These are phyloP conservation scores for Paramarasmius palmivorus DNA, from an alignment of 1,284 basidiomycete genomes.

Conservation along the genomic window DNA sequence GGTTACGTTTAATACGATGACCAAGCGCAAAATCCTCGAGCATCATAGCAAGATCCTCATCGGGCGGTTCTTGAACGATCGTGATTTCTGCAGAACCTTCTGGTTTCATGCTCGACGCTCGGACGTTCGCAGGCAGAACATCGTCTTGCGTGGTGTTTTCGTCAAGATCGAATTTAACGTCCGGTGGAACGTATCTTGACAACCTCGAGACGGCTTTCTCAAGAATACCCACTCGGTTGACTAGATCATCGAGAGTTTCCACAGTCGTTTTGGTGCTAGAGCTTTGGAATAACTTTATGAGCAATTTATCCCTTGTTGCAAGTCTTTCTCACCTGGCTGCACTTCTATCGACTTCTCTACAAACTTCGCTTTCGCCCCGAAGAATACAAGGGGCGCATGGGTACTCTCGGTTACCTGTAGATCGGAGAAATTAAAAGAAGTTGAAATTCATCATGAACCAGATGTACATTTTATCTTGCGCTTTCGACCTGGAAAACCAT, in stretches of 20 bases:
- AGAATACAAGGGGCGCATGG: slow-evolving; percentile 20
- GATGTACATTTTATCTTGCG: slow-evolving; percentile 20
- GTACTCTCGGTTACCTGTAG: slow-evolving; percentile 17
- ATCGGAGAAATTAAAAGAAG: neutral
- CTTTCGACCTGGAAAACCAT: slow-evolving; percentile 13
- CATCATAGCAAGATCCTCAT: slow-evolving; percentile 28
- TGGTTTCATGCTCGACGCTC: too few relatives aligned
- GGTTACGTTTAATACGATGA: slow-evolving; percentile 21
- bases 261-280: slow-evolving; percentile 1
- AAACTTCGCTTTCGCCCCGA: slow-evolving; percentile 18
- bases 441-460: neutral
- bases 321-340: slow-evolving; percentile 8
- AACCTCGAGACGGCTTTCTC: slow-evolving; percentile 16
- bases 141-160: too few relatives aligned
- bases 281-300: too few relatives aligned
- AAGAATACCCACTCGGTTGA: slow-evolving; percentile 15
- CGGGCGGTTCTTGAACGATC: too few relatives aligned
- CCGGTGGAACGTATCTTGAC: slow-evolving; percentile 11
- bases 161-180: neutral
- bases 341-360: slow-evolving; percentile 18
- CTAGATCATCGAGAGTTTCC: slow-evolving; percentile 11
- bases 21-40: slow-evolving; percentile 28
- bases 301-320: neutral
- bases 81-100: neutral
- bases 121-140: too few relatives aligned